These are phyloP conservation scores for Vitis hybrid DNA, from an alignment of 177 flowering plant genomes.

Conservation along the genomic window DNA sequence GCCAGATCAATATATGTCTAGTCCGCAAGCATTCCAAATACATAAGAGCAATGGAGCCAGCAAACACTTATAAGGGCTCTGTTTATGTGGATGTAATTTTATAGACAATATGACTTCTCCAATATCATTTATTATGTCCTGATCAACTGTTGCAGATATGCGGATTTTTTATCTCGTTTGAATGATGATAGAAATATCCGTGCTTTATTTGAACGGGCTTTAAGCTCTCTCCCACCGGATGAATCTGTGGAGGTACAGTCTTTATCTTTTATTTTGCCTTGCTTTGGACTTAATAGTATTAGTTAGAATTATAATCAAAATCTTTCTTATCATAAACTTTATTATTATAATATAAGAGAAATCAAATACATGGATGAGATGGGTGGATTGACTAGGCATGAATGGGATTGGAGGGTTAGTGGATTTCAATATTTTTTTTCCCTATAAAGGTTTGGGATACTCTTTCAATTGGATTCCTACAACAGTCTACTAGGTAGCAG, in stretches of 20 bases:
- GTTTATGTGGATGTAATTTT: not conserved
- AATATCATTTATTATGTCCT: slow-evolving; percentile 9
- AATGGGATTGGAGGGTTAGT: no score
- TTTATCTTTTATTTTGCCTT: not conserved
- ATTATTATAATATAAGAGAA: no score
- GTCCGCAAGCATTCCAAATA: not conserved
- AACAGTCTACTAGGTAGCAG: no score
- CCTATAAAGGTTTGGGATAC: no score
- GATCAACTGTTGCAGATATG: slow-evolving; percentile 57
- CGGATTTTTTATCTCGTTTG: slow-evolving; percentile 87
- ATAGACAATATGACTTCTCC: not conserved
- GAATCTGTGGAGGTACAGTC: slow-evolving; percentile 75
- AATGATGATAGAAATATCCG: slow-evolving; percentile 95
- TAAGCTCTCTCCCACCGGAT: slow-evolving; percentile 82
- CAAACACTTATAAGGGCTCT: not conserved
- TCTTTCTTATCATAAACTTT: not conserved
- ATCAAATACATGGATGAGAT: no score
- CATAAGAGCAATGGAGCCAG: not conserved
- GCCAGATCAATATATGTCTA: not conserved
- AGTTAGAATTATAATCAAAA: not conserved
- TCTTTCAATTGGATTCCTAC: no score
- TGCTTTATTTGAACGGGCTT: slow-evolving; percentile 90
- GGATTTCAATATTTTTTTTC: no score
- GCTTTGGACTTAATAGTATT: not conserved
- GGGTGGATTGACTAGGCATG: no score